These are phyloP conservation scores for Lasiosphaeria miniovina DNA, from an alignment of 495 filamentous ascomycete genomes.

Conservation along the genomic window DNA sequence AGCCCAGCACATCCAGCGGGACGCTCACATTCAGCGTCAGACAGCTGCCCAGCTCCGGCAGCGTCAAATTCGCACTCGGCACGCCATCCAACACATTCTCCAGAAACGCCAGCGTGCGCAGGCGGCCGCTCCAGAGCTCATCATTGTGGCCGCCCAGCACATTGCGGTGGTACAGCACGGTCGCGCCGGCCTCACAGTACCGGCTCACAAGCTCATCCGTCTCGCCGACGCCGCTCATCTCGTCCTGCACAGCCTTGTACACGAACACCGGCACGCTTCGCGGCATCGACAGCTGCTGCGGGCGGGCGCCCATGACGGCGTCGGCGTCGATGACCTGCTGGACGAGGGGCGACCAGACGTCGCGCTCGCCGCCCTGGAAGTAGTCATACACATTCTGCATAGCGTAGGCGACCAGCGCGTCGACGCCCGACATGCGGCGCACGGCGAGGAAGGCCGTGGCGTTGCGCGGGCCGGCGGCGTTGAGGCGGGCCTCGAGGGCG, in stretches of 20 bases:
- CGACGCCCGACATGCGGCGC: constrained; percentile 21
- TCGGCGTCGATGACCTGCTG: constrained; percentile 29
- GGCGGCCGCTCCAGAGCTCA: constrained; percentile 26
- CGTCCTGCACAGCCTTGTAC: constrained; percentile 51
- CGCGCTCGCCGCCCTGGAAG: constrained; percentile 31
- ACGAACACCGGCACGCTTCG: constrained; percentile 37
- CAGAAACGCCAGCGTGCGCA: constrained; percentile 23
- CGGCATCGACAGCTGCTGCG: constrained; percentile 22
- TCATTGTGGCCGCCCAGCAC: constrained; percentile 34
- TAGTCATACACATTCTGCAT: constrained; percentile 38
- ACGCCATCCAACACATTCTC: constrained; percentile 20
- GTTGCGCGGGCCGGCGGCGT: constrained; percentile 25
- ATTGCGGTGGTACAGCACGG: constrained; percentile 42
- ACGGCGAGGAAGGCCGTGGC: constrained; percentile 32
- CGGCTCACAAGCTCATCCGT: constrained; percentile 43
- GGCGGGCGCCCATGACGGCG: constrained; percentile 33
- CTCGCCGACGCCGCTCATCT: constrained; percentile 43
- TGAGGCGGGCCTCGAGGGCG: constrained; percentile 19
- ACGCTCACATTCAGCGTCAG: constrained; percentile 19
- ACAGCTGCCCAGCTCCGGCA: constrained; percentile 10
- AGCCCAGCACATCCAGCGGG: constrained; percentile 14
- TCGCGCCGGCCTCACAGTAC: constrained; percentile 38
- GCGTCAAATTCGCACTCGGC: constrained; percentile 1
- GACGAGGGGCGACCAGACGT: constrained; percentile 27
- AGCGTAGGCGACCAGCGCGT: constrained; percentile 27